These are phyloP conservation scores for Ogataea nakhonphanomensis DNA, from an alignment of 805 yeast genomes.

Conservation along the genomic window DNA sequence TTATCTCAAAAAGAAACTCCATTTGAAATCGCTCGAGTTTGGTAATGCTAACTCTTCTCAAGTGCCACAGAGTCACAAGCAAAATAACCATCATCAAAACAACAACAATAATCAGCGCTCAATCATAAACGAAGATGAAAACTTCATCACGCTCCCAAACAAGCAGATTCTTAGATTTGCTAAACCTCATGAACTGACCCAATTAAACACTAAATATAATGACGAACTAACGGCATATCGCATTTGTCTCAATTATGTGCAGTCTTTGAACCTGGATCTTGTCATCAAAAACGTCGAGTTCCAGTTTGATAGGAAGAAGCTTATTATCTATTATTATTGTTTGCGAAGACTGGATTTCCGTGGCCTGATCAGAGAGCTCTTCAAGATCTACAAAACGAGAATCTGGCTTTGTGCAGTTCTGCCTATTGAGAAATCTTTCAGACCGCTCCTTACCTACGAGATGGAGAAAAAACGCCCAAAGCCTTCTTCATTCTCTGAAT, in stretches of 20 bases:
- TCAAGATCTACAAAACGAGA: conserved; percentile 72
- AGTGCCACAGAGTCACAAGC: conserved; percentile 19
- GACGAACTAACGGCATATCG: conserved; percentile 72
- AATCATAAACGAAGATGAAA: conserved; percentile 51
- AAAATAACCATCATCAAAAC: conserved; percentile 20
- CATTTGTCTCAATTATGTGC: conserved; percentile 50
- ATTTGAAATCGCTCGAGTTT: conserved; percentile 47
- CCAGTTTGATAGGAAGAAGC: conserved; percentile 76
- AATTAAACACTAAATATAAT: conserved; percentile 57
- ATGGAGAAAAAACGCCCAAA: conserved; percentile 21
- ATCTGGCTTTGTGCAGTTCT: conserved; percentile 80
- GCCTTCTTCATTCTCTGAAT: conserved; percentile 13
- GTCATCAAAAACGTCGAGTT: conserved; percentile 72
- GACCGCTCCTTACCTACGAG: conserved; percentile 31
- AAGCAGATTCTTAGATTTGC: conserved; percentile 77
- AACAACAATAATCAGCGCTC: conserved; percentile 22
- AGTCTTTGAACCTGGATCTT: conserved; percentile 43
- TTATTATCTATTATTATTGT: conserved; percentile 66
- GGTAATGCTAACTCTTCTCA: conserved; percentile 29
- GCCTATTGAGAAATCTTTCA: conserved; percentile 34
- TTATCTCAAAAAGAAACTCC: conserved; percentile 70
- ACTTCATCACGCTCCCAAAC: conserved; percentile 67
- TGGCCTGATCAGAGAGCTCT: conserved; percentile 66
- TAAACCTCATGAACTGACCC: conserved; percentile 63
- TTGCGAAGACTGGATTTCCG: conserved; percentile 70